Evolutionary conservation across 2,329 filamentous ascomycete genomes (phyloP).

Genomic region (Coniochaeta sp.): DNA sequence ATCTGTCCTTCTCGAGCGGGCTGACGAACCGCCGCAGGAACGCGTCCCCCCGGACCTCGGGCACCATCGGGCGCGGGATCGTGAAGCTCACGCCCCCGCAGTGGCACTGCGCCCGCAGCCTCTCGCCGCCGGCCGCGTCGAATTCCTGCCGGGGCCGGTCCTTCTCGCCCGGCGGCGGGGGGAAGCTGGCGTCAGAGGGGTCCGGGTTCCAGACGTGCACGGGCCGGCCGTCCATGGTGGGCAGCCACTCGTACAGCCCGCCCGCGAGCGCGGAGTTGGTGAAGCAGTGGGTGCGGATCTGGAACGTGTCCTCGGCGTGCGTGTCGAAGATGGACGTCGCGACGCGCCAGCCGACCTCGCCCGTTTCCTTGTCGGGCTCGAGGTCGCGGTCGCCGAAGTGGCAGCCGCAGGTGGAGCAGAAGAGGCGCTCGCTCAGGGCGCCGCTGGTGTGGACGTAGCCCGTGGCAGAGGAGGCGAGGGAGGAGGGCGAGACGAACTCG

Average conservation of each 20-base stretch:
- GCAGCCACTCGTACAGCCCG: constrained; percentile 28
- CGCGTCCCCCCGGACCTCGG: constrained; percentile 19
- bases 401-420: constrained; percentile 38
- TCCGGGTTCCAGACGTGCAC: constrained; percentile 29
- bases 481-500: constrained; percentile 32
- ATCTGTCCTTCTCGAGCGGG: constrained; percentile 29
- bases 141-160: constrained; percentile 16
- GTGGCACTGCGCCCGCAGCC: constrained; percentile 34
- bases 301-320: constrained; percentile 26
- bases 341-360: constrained; percentile 27
- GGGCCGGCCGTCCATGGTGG: constrained; percentile 19
- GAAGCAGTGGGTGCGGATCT: constrained; percentile 27
- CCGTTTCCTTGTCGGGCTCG: constrained; percentile 4
- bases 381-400: constrained; percentile 31
- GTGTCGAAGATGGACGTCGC: constrained; percentile 30
- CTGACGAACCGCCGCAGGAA: constrained; percentile 26
- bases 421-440: constrained; percentile 26
- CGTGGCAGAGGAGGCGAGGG: constrained; percentile 19
- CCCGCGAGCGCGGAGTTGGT: constrained; percentile 26
- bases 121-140: constrained; percentile 26
- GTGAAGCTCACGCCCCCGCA: constrained; percentile 41
- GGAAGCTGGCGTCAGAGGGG: constrained; percentile 12
- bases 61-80: constrained; percentile 28
- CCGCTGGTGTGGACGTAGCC: constrained; percentile 23
- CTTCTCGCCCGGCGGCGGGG: constrained; percentile 3